Conservation (phyloP, 2,329 filamentous ascomycete species). For the Apiospora marii region DNA sequence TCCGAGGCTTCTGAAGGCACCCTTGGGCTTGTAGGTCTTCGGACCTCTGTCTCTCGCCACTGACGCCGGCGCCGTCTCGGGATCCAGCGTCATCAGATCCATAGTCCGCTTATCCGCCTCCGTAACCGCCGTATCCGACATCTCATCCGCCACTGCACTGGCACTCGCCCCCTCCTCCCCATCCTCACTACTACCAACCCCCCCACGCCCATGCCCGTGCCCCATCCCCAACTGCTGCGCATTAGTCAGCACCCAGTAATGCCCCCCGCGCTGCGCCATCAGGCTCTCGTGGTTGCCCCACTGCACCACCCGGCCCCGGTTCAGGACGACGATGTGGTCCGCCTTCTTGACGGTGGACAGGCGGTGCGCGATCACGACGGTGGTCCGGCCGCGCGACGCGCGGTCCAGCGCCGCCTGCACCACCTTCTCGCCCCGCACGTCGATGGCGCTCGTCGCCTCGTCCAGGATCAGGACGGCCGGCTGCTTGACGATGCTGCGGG, state of each 20-base stretch:
- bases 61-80: background rate
- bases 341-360: constrained; percentile 93
- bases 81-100: constrained; percentile 67
- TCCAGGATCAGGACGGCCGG: constrained; percentile 72
- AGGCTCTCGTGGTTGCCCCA: constrained; percentile 88
- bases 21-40: constrained; percentile 31
- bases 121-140: constrained; percentile 27
- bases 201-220: background rate
- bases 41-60: constrained; percentile 6
- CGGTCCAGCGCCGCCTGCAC: constrained; percentile 62
- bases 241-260: constrained; percentile 86
- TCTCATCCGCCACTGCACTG: background rate
- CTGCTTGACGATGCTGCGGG: constrained; percentile 68
- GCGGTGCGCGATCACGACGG: constrained; percentile 64
- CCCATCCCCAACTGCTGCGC: constrained; percentile 32
- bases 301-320: constrained; percentile 81
- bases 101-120: constrained; percentile 69
- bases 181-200: background rate
- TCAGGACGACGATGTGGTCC: constrained; percentile 95
- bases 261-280: constrained; percentile 68
- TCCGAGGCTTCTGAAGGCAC: constrained; percentile 39
- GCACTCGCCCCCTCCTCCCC: background rate
- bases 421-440: constrained; percentile 67
- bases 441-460: constrained; percentile 70
- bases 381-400: constrained; percentile 57